Percentiles rank a stretch among this genome's conserved stretches.
These are phyloP conservation scores for Neospermospora avenae DNA, from an alignment of 2,329 filamentous ascomycete genomes.

Conservation along the genomic window DNA sequence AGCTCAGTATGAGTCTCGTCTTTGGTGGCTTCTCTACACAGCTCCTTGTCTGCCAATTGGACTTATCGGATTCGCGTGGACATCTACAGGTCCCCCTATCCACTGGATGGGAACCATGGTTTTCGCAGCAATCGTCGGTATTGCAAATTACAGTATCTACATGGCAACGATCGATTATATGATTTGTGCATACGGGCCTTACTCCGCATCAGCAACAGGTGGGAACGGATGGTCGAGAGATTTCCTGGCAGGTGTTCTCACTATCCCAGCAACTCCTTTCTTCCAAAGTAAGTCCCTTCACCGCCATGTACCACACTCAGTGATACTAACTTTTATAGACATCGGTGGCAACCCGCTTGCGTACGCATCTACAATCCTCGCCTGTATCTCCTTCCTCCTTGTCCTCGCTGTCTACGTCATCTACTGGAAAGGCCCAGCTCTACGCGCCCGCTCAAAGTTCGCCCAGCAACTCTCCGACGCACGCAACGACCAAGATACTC, in stretches of 20 bases:
- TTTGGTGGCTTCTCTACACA: constrained; percentile 62
- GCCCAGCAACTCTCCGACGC: constrained; percentile 56
- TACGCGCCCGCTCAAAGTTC: constrained; percentile 61
- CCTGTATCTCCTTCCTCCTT: constrained; percentile 57
- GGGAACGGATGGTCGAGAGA: constrained; percentile 74
- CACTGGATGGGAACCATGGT: constrained; percentile 68
- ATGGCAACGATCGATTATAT: constrained; percentile 79
- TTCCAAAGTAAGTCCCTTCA: constrained; percentile 43
- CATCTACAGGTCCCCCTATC: constrained; percentile 57
- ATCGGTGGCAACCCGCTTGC: constrained; percentile 53
- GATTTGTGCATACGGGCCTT: constrained; percentile 70
- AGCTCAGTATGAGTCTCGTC: constrained; percentile 66
- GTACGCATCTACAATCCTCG: constrained; percentile 60
- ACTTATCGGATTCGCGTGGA: constrained; percentile 68
- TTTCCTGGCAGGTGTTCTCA: constrained; percentile 69
- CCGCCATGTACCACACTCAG: too few relatives aligned
- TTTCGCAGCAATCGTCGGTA: constrained; percentile 63
- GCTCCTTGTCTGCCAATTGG: constrained; percentile 62
- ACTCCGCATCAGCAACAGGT: constrained; percentile 71
- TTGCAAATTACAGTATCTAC: constrained; percentile 70
- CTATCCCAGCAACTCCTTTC: constrained; percentile 64
- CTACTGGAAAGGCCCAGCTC: constrained; percentile 59
- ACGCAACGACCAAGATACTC: constrained; percentile 12
- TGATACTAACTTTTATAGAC: constrained; percentile 37
- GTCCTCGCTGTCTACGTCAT: constrained; percentile 63